Percentiles rank a stretch among this genome's conserved stretches.
Conservation (phyloP, 75 land plant species). For the Sequoiadendron giganteum region DNA sequence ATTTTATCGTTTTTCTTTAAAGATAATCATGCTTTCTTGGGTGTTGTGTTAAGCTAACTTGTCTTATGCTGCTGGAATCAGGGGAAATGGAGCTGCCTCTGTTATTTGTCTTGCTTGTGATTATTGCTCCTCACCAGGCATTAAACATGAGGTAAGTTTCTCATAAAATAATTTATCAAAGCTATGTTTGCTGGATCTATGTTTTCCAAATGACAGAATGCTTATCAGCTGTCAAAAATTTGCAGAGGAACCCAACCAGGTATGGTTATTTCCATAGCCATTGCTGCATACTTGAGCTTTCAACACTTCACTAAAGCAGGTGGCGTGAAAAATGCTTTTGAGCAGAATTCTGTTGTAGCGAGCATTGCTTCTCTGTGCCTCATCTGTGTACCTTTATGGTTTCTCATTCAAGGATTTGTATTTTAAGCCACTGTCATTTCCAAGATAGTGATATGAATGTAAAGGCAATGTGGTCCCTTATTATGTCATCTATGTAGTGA, state of each 20-base stretch:
- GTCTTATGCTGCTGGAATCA: slow-evolving; percentile 4
- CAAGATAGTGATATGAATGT: neutral
- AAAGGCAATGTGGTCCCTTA: neutral
- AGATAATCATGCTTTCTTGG: neutral
- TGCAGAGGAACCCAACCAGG: slow-evolving; percentile 64
- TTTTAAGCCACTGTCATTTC: neutral
- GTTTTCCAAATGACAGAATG: neutral
- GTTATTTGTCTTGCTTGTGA: slow-evolving; percentile 45
- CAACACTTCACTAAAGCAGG: slow-evolving; percentile 67
- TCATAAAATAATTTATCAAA: neutral
- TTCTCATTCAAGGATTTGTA: slow-evolving; percentile 8
- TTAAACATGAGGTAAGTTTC: slow-evolving; percentile 45
- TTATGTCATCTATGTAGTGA: neutral
- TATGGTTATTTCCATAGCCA: slow-evolving; percentile 37
- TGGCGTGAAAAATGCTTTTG: slow-evolving; percentile 51
- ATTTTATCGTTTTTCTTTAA: neutral
- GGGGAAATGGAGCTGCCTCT: slow-evolving; percentile 79
- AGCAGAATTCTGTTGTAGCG: slow-evolving; percentile 51
- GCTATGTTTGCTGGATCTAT: neutral
- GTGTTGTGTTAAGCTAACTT: neutral
- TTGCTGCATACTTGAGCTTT: slow-evolving; percentile 54
- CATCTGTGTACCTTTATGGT: slow-evolving; percentile 28
- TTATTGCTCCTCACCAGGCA: slow-evolving; percentile 62
- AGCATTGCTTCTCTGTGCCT: slow-evolving; percentile 48
- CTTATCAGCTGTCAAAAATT: neutral